Evolutionary conservation across 2,329 filamentous ascomycete genomes (phyloP).

Genomic region (Scorias spongiosa): DNA sequence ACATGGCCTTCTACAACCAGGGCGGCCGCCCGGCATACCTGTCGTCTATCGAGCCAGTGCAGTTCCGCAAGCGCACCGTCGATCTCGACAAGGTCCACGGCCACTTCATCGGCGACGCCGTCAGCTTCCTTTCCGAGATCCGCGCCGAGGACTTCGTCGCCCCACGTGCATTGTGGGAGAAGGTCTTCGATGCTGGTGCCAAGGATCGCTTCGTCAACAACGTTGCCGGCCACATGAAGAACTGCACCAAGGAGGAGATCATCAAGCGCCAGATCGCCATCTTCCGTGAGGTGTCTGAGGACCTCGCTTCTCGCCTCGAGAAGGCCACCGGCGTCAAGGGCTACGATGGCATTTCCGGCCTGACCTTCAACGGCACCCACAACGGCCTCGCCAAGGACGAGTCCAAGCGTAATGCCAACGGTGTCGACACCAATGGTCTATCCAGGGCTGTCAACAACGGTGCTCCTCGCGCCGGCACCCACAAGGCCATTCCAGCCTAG

Average conservation of each 20-base stretch:
- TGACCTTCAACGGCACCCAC: slow-evolving; percentile 46
- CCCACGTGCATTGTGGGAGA: slow-evolving; percentile 44
- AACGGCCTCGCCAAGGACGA: slow-evolving; percentile 42
- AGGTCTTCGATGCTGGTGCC: slow-evolving; percentile 44
- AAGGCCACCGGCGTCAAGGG: slow-evolving; percentile 48
- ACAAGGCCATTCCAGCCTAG: slow-evolving; percentile 12
- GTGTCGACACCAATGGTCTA: slow-evolving; percentile 15
- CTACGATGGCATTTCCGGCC: slow-evolving; percentile 39
- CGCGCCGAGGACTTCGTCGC: slow-evolving; percentile 39
- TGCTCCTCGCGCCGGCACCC: slow-evolving; percentile 30
- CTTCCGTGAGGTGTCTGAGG: slow-evolving; percentile 46
- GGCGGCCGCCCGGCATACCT: slow-evolving; percentile 43
- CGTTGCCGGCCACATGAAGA: slow-evolving; percentile 45
- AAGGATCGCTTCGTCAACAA: slow-evolving; percentile 45
- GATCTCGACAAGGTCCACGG: slow-evolving; percentile 36
- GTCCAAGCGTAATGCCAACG: slow-evolving; percentile 36
- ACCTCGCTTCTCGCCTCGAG: slow-evolving; percentile 43
- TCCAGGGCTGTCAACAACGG: slow-evolving; percentile 30
- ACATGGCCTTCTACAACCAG: slow-evolving; percentile 54
- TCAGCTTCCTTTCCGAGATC: slow-evolving; percentile 38
- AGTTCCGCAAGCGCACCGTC: slow-evolving; percentile 31
- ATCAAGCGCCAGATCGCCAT: slow-evolving; percentile 51
- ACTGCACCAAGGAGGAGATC: slow-evolving; percentile 43
- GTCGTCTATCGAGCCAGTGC: slow-evolving; percentile 36
- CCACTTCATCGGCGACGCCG: slow-evolving; percentile 33